phyloP scores from a whole-genome alignment of 345 rosid species.

The Hibiscus syriacus region DNA sequence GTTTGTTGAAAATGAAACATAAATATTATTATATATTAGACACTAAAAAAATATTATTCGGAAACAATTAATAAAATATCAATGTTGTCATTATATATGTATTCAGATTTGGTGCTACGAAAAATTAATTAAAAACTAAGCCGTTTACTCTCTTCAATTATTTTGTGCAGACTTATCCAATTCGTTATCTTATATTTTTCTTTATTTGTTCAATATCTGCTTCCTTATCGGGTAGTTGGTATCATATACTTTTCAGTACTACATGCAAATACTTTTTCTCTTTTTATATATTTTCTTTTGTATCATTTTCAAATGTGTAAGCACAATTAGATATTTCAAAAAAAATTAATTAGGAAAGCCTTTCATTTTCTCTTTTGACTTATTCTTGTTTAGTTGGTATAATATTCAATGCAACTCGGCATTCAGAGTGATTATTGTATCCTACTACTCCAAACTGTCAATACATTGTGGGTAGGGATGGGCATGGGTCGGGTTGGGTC shows the following conservation, averaged over 20 bases:
- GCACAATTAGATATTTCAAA: not conserved
- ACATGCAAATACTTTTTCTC: not conserved
- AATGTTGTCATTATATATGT: not conserved
- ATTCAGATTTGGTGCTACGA: not conserved
- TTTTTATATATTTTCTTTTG: not conserved
- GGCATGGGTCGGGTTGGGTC: too few relatives aligned
- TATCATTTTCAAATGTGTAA: not conserved
- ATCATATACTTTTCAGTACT: not conserved
- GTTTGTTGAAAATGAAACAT: not conserved
- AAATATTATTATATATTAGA: not conserved
- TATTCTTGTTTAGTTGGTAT: too few relatives aligned
- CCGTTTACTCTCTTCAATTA: not conserved
- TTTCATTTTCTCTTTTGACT: too few relatives aligned
- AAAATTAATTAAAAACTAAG: not conserved
- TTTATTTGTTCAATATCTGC: not conserved
- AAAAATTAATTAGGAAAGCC: too few relatives aligned
- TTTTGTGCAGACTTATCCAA: not conserved
- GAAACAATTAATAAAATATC: not conserved
- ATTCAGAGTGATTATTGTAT: too few relatives aligned
- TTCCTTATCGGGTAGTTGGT: not conserved
- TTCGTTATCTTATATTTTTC: not conserved
- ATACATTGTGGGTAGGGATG: too few relatives aligned
- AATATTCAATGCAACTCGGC: too few relatives aligned
- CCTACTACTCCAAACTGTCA: too few relatives aligned
- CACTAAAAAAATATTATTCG: not conserved